Percentiles rank a stretch among this genome's conserved stretches.
Evolutionary conservation across 495 filamentous ascomycete genomes (phyloP).

Genomic region (Penicillium silybi): DNA sequence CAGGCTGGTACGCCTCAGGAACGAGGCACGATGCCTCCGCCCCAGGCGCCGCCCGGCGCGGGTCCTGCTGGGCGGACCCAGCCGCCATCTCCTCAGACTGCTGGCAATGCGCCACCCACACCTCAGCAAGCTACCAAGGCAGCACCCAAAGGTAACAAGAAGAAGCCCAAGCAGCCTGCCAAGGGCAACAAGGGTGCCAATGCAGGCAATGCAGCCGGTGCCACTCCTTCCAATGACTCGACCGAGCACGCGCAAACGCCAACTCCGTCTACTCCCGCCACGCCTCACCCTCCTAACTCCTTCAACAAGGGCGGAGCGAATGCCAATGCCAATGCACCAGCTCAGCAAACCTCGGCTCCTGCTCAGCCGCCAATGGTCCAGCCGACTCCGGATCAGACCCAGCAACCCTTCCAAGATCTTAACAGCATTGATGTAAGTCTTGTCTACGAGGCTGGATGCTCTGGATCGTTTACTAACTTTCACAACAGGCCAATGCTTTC

Average conservation of each 20-base stretch:
- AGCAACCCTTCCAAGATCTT: constrained; percentile 36
- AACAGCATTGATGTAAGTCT: constrained; percentile 40
- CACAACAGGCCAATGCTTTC: constrained; percentile 31
- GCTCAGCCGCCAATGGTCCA: constrained; percentile 40
- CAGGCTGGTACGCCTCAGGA: constrained; percentile 73
- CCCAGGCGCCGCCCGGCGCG: constrained; percentile 68
- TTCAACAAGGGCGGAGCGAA: constrained; percentile 58
- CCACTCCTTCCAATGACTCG: constrained; percentile 71
- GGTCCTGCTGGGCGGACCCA: constrained; percentile 59
- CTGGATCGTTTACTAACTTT: background rate
- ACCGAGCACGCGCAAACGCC: constrained; percentile 68
- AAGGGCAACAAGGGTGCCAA: constrained; percentile 64
- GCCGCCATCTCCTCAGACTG: constrained; percentile 76
- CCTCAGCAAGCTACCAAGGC: constrained; percentile 75
- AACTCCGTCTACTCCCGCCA: constrained; percentile 81
- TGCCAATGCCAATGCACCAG: constrained; percentile 39
- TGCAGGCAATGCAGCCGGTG: constrained; percentile 51
- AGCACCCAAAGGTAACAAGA: constrained; percentile 77
- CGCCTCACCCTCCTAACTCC: constrained; percentile 65
- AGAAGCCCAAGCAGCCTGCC: constrained; percentile 46
- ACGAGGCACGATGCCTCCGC: constrained; percentile 76
- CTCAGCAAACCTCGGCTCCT: constrained; percentile 41
- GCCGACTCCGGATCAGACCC: constrained; percentile 42
- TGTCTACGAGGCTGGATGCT: background rate
- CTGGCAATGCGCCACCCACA: constrained; percentile 76